Conservation (phyloP, 805 yeast genomes). For the Yarrowia osloensis region DNA sequence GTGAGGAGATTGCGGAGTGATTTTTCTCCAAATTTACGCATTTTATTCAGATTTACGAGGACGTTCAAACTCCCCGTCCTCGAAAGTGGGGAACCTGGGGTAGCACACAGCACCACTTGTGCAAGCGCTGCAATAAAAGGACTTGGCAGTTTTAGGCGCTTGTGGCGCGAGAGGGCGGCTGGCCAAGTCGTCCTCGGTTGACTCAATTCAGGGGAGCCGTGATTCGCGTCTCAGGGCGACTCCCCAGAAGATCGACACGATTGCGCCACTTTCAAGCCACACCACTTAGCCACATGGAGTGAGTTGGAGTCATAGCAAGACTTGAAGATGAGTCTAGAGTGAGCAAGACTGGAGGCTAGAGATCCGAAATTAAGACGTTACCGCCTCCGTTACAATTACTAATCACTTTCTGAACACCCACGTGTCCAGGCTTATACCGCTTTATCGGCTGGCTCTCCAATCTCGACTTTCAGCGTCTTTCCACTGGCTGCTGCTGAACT, state of each 20-base stretch:
- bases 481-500: too few species aligned
- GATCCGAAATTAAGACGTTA: too few species aligned
- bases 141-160: conserved; percentile 4
- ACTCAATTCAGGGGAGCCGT: background rate
- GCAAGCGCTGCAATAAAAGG: background rate
- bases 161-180: background rate
- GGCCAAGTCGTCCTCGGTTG: too few species aligned
- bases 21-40: too few species aligned
- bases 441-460: background rate
- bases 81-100: background rate
- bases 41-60: too few species aligned
- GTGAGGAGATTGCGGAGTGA: background rate
- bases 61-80: background rate
- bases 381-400: too few species aligned
- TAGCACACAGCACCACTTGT: background rate
- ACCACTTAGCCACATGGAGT: background rate
- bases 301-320: too few species aligned
- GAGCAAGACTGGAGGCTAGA: background rate
- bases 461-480: too few species aligned
- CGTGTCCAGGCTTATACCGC: background rate
- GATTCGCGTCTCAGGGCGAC: background rate
- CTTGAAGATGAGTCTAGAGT: too few species aligned
- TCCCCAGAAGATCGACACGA: background rate
- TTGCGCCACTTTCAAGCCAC: background rate
- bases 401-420: too few species aligned